These are phyloP conservation scores for Gnaphalium uliginosum DNA, from an alignment of 129 eudicot genomes.

Conservation along the genomic window DNA sequence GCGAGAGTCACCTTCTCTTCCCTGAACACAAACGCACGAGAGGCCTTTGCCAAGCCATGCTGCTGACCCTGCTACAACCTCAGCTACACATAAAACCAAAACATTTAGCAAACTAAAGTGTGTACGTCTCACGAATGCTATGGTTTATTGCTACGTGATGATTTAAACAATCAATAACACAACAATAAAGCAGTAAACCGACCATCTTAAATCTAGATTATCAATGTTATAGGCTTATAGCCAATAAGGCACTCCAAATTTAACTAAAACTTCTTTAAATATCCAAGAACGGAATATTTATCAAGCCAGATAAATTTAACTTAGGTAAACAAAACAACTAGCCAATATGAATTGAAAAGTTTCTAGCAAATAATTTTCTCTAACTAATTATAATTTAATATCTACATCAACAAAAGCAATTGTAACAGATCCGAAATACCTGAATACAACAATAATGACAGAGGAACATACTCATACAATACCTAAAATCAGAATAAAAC, in stretches of 20 bases:
- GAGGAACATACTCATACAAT: neutral
- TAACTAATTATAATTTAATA: neutral
- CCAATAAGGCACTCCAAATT: too few relatives aligned
- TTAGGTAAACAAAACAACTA: too few relatives aligned
- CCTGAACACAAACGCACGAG: conserved; percentile 95
- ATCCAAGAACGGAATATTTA: too few relatives aligned
- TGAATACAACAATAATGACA: conserved; percentile 14
- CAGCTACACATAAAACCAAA: conserved; percentile 55
- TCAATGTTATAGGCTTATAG: too few relatives aligned
- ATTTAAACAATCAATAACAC: neutral
- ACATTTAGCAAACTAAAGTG: conserved; percentile 16
- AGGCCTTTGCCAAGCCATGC: conserved; percentile 99
- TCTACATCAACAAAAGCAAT: conserved; percentile 36
- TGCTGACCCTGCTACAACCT: conserved; percentile 96
- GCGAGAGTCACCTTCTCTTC: conserved; percentile 85
- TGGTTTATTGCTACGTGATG: neutral
- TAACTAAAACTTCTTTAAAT: too few relatives aligned
- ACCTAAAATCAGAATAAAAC: neutral
- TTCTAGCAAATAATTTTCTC: neutral
- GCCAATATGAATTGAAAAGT: too few relatives aligned
- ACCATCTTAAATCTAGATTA: neutral
- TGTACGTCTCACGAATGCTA: conserved; percentile 1
- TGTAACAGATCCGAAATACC: conserved; percentile 38
- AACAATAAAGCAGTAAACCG: neutral
- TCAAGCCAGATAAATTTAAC: too few relatives aligned